A percentile compares a stretch with the other conserved stretches of the same genome.
These are phyloP conservation scores for Oenanthe javanica DNA, from an alignment of 140 eudicot species.

Conservation along the genomic window DNA sequence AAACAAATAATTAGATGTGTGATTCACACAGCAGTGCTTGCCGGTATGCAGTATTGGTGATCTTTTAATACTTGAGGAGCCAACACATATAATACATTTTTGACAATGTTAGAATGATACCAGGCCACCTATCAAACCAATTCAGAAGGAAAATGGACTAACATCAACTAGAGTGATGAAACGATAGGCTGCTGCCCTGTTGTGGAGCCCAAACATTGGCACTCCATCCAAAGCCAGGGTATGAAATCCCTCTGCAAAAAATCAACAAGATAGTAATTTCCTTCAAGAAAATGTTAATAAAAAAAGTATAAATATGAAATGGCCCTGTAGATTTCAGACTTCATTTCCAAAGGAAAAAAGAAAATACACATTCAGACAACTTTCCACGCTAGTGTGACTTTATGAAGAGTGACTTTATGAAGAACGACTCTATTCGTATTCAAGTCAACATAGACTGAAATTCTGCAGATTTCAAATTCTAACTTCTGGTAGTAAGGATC, in stretches of 20 bases:
- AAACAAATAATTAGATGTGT: background rate
- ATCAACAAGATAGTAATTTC: background rate
- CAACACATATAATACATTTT: background rate
- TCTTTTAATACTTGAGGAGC: background rate
- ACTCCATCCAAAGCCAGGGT: slow-evolving; percentile 81
- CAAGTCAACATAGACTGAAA: slow-evolving; percentile 3
- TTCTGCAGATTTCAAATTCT: background rate
- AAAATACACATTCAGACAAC: background rate
- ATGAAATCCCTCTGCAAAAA: slow-evolving; percentile 61
- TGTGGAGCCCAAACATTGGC: slow-evolving; percentile 75
- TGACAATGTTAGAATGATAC: background rate
- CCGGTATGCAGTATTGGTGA: background rate
- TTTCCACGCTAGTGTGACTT: background rate
- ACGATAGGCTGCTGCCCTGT: slow-evolving; percentile 89
- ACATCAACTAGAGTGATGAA: slow-evolving; percentile 92
- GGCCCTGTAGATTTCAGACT: too few species aligned
- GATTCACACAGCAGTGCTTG: background rate
- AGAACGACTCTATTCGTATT: background rate
- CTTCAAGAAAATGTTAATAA: too few species aligned
- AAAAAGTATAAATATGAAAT: too few species aligned
- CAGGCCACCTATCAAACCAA: slow-evolving; percentile 3
- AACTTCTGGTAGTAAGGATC: background rate
- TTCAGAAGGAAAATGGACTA: slow-evolving; percentile 22
- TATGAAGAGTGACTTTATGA: too few species aligned
- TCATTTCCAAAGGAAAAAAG: too few species aligned